Conservation (phyloP, 2,329 filamentous ascomycete genomes). For the Triangularia verruculosa region DNA sequence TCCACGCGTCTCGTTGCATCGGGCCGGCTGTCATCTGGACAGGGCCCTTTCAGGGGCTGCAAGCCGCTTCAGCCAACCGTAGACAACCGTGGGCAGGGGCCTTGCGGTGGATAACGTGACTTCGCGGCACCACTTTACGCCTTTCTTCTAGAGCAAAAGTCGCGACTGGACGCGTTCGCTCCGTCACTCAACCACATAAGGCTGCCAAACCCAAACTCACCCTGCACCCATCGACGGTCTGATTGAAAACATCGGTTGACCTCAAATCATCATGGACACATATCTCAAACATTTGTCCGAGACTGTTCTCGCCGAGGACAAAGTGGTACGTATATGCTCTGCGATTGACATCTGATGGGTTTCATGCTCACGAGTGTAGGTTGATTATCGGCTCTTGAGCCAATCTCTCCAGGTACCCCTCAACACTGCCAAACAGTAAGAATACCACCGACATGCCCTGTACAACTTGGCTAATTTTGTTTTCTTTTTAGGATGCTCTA, state of each 20-base stretch:
- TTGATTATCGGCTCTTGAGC: slow-evolving; percentile 84
- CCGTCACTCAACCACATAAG: not conserved
- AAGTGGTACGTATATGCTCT: slow-evolving; percentile 53
- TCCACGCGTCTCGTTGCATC: not conserved
- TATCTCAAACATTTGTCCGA: slow-evolving; percentile 72
- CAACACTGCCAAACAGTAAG: slow-evolving; percentile 84
- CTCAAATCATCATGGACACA: slow-evolving; percentile 48
- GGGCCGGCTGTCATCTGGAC: not conserved
- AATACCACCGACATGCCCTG: not conserved
- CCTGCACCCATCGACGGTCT: not conserved
- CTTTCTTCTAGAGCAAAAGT: not conserved
- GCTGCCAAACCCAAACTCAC: not conserved
- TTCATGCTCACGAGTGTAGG: slow-evolving; percentile 48
- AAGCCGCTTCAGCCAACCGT: slow-evolving; percentile 10
- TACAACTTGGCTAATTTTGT: slow-evolving; percentile 7
- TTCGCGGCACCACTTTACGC: slow-evolving; percentile 17
- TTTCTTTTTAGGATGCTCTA: slow-evolving; percentile 69
- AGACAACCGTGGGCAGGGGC: not conserved
- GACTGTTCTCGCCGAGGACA: slow-evolving; percentile 72
- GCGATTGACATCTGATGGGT: not conserved
- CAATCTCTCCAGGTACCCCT: slow-evolving; percentile 79
- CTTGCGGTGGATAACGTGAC: slow-evolving; percentile 24
- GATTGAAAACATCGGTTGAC: not conserved
- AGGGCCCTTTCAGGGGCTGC: slow-evolving; percentile 4
- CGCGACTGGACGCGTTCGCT: slow-evolving; percentile 4